Evolutionary conservation across 257 asterid genomes (phyloP).

Genomic region (Fraxinus anomala): DNA sequence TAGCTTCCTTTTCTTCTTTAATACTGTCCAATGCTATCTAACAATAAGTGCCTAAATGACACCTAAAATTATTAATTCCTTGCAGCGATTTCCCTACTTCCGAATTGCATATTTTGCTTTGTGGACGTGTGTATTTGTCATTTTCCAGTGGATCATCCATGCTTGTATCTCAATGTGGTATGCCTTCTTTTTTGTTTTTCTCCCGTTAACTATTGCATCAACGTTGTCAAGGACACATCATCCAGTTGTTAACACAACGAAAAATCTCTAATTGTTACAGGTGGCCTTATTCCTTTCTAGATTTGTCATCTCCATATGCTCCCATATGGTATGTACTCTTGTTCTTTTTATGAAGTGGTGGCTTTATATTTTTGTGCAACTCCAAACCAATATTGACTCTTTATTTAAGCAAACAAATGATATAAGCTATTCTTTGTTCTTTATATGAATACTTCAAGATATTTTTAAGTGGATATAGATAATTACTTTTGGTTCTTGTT

Average conservation of each 20-base stretch:
- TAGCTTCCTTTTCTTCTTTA: background rate
- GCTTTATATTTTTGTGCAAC: background rate
- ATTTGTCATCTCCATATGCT: conserved; percentile 60
- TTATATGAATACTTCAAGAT: too few species aligned
- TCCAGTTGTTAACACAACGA: background rate
- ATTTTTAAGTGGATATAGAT: too few species aligned
- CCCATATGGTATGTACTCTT: conserved; percentile 60
- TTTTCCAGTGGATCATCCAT: conserved; percentile 88
- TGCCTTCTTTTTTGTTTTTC: conserved; percentile 1
- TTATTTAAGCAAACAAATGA: background rate
- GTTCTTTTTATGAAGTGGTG: conserved; percentile 2
- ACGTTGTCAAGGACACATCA: conserved; percentile 1
- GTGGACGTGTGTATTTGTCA: conserved; percentile 62
- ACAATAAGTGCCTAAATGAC: background rate
- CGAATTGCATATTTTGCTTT: conserved; percentile 76
- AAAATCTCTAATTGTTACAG: conserved; percentile 38
- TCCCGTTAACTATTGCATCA: background rate
- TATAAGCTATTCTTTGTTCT: background rate
- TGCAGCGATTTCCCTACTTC: conserved; percentile 87
- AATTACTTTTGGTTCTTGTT: too few species aligned
- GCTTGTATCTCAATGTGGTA: conserved; percentile 64
- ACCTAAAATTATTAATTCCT: conserved; percentile 20
- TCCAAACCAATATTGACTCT: background rate
- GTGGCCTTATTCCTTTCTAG: conserved; percentile 81
- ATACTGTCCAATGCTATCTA: background rate